Base-by-base conservation (phyloP, 306 rosid species). In the Ammopiptanthus mongolicus region DNA sequence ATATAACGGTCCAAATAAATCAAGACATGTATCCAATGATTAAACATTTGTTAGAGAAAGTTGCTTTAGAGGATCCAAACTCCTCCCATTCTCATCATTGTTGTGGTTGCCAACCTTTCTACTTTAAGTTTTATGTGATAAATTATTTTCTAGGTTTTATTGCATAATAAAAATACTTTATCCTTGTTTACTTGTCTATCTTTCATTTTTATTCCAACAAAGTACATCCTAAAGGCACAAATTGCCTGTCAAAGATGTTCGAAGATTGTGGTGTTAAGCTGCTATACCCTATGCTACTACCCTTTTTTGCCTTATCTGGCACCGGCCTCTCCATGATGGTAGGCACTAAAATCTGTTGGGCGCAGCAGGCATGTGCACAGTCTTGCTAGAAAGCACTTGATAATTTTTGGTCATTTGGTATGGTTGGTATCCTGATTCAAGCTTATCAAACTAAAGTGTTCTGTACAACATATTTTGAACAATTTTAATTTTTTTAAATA, bases 321-420 rank as follows among this genome's bases (percentile, higher is more conserved):
- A 76, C 81, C 75, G 85, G 22, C 85, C 81, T 44, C 17, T 62
- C 21, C 53, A 59, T 25, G 15, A 47, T 80, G 52, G 44, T 55
- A 33, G 74, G 67, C 78, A 62, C 67, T 71, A 29, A 69, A 52
- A 19, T 67, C 52, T 44, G 47, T 33, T 64, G 37, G 67, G 66
- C 60, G 62, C 53, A 41, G 53, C 62, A 68, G 1, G 4, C 81
- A 79, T 64, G 78, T 64, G 78, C 69, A 51, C 56, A 65, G 55
- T 50, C 63, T 73, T 14, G 13, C 44, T 58, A 36, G 13, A 47
- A 29, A n/a, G 41, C 61, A 64, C 68, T 72, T 41, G 0, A 64
- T 52, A 25, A 17, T 5, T 66, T 52, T 41, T 72, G 39, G 34
- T 55, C 29, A 64, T 53, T 71, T 31, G 44, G 3, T 25, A 73